A percentile compares a stretch with the other conserved stretches of the same genome.
Evolutionary conservation across 768 basidiomycete genomes (phyloP).

Genomic region (Lepiota brunneoincarnata): DNA sequence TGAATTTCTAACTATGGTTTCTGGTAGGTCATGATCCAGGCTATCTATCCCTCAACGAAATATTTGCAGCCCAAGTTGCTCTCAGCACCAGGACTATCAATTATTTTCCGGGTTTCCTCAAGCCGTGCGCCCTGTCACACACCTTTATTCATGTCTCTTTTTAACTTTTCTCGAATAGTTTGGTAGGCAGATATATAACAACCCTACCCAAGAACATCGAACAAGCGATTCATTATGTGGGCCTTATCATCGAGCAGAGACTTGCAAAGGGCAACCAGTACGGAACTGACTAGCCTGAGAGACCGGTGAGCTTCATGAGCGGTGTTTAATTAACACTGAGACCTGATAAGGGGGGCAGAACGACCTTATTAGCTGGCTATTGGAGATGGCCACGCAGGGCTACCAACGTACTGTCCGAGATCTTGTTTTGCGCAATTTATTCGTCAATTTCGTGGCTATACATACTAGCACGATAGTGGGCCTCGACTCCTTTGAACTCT

Average conservation of each 20-base stretch:
- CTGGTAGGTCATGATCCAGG: conserved; percentile 33
- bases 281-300: conserved; percentile 12
- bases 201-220: conserved; percentile 11
- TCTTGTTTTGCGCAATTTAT: conserved; percentile 28
- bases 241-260: conserved; percentile 14
- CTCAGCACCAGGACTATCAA: conserved; percentile 24
- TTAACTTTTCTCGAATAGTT: not conserved
- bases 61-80: conserved; percentile 30
- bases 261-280: conserved; percentile 11
- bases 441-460: conserved; percentile 37
- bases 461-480: conserved; percentile 39
- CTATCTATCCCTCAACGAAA: conserved; percentile 26
- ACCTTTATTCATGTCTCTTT: not conserved
- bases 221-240: conserved; percentile 10
- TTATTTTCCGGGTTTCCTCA: conserved; percentile 33
- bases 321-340: not conserved
- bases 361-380: conserved; percentile 16
- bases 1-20: not conserved
- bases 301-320: conserved; percentile 2
- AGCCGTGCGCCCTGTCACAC: conserved; percentile 31
- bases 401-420: conserved; percentile 10
- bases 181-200: conserved; percentile 14
- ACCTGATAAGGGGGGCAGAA: not conserved
- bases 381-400: conserved; percentile 16
- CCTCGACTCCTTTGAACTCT: too few species aligned